These are phyloP conservation scores for Trichosanthes truncata DNA, from an alignment of 306 rosid species.

Conservation along the genomic window DNA sequence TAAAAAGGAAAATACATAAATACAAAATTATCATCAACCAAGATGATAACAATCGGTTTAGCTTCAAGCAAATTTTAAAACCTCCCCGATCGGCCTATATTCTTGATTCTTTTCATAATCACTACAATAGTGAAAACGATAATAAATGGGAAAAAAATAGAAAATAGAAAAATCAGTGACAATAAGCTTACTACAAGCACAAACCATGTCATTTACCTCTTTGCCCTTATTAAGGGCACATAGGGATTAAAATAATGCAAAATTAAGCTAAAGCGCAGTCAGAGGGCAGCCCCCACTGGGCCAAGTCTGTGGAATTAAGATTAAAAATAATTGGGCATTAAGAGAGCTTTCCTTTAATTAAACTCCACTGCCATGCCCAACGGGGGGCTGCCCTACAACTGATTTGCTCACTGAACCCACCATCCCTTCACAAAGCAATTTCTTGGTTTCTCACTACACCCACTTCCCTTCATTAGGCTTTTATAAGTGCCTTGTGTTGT, in stretches of 20 bases:
- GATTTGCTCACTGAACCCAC: conserved; percentile 32
- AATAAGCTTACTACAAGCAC: no score
- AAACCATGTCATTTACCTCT: not conserved
- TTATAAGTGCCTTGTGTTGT: not conserved
- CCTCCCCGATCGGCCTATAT: no score
- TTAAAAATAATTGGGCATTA: not conserved
- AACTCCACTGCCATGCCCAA: conserved; percentile 43
- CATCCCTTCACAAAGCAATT: not conserved
- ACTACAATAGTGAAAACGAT: no score
- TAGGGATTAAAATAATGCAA: conserved; percentile 21
- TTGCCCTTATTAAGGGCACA: not conserved
- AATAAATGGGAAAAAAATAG: no score
- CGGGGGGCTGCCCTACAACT: conserved; percentile 47
- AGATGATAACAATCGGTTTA: no score
- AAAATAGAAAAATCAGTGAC: no score
- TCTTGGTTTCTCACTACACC: not conserved
- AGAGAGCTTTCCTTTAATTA: not conserved
- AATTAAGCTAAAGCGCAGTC: conserved; percentile 35
- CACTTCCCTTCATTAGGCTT: not conserved
- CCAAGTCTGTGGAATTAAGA: conserved; percentile 12
- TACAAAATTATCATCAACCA: no score
- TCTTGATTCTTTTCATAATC: no score
- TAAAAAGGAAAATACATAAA: no score
- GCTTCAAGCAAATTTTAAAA: no score
- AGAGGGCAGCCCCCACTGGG: conserved; percentile 66